Conservation (phyloP, 139 green algal species). For the Nannochloris sp. region DNA sequence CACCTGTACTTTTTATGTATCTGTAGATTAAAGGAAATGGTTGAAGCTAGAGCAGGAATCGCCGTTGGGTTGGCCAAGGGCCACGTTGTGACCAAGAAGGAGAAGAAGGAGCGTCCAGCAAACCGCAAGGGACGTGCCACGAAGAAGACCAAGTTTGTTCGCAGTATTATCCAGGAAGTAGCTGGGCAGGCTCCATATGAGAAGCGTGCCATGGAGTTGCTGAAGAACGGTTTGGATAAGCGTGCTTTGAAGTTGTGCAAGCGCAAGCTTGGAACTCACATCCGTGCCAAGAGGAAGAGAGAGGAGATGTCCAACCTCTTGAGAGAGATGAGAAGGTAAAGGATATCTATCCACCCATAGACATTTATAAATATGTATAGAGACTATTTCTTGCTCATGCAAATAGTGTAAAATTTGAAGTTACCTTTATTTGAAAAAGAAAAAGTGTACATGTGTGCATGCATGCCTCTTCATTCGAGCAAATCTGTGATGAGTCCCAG, state of each 20-base stretch:
- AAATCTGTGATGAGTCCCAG: conserved; percentile 74
- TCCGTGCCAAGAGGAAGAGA: conserved; percentile 89
- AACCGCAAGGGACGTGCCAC: conserved; percentile 64
- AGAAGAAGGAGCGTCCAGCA: conserved; percentile 42
- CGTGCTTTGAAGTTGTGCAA: conserved; percentile 93
- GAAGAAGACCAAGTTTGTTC: conserved; percentile 83
- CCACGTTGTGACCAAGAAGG: conserved; percentile 67
- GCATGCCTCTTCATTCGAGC: conserved; percentile 33
- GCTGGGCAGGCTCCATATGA: conserved; percentile 90
- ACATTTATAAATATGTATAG: background rate
- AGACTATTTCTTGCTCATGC: background rate
- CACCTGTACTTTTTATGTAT: too few species aligned
- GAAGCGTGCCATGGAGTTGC: conserved; percentile 85
- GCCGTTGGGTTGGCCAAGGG: conserved; percentile 84
- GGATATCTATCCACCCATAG: background rate
- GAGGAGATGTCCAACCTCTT: conserved; percentile 81
- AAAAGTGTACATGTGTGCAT: background rate
- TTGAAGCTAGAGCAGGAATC: conserved; percentile 47
- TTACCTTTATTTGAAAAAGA: conserved; percentile 6
- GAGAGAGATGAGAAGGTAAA: conserved; percentile 71
- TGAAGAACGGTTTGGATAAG: conserved; percentile 94
- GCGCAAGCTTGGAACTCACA: conserved; percentile 92
- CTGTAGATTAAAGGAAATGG: conserved; percentile 24
- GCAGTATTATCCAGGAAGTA: conserved; percentile 84
- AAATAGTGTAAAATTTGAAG: conserved; percentile 4